Evolutionary conservation across 2,329 filamentous ascomycete species (phyloP), one percentile per base, ranked within the genome.

Genomic region (Fusarium oligoseptatum): DNA sequence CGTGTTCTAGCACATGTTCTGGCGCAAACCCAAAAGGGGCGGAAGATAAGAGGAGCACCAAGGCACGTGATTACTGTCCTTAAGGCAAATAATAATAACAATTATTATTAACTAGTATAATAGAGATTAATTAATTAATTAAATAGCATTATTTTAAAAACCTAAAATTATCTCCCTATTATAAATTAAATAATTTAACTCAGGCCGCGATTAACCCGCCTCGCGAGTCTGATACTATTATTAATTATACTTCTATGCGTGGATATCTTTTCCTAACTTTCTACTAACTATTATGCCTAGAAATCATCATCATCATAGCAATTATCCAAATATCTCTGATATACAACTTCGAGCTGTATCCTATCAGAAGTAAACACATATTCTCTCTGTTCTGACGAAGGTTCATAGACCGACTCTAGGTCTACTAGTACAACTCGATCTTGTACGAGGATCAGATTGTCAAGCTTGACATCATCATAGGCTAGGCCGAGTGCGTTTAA

Each of bases 281-380:
- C n/a, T n/a, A 4, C 39, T 7, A 41, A 41, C 6, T 20, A n/a
- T 41, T n/a, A 3, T 17, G 11, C 7, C 24, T 34, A 55, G 14
- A 55, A 55, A 55, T 34, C 27, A 34, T 45, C 37, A 27, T 61
- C 39, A 11, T 41, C 39, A 6, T 41, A 22, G 17, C 24, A 41
- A 12, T 43, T 45, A 20, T 63, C 41, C n/a, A 52, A 27, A 27
- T 63, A 63, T 63, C 60, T 63, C 43, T 50, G 15, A n/a, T 63
- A 63, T 11, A 50, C 41, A 15, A 52, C 22, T 17, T 6, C 27
- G 10, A 50, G 24, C 15, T 63, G 22, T 36, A 27, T 24, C 22
- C 36, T 50, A 14, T 63, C 39, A 11, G 41, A 63, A 7, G 52
- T 32, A 17, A 63, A 63, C 29, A 50, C 32, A 22, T 50, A 32